A percentile compares a stretch with the other conserved stretches of the same genome.
Evolutionary conservation across 306 rosid species (phyloP).

Genomic region (Ormosia emarginata): DNA sequence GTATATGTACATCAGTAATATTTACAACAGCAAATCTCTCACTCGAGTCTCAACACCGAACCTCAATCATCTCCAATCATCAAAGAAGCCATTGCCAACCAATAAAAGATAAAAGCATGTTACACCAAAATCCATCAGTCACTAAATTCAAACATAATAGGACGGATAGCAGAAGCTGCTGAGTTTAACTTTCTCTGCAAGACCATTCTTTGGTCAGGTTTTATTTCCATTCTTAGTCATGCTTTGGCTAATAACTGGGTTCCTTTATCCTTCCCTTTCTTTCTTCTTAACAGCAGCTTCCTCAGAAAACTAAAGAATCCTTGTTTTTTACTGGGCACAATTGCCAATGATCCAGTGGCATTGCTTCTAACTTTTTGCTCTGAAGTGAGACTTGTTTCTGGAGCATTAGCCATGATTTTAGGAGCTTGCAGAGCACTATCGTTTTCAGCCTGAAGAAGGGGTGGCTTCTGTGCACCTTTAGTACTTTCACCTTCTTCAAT

Average conservation of each 20-base stretch:
- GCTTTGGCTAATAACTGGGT: conserved; percentile 25
- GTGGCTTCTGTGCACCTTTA: conserved; percentile 25
- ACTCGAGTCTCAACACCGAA: conserved; percentile 5
- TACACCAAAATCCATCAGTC: neutral
- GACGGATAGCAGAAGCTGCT: neutral
- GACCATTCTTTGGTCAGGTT: neutral
- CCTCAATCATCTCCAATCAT: conserved; percentile 19
- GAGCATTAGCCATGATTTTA: conserved; percentile 1
- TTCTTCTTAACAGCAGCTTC: conserved; percentile 52
- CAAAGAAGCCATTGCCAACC: conserved; percentile 13
- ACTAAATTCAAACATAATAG: neutral
- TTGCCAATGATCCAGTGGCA: conserved; percentile 31
- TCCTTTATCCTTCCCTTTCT: conserved; percentile 49
- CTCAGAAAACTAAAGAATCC: conserved; percentile 58
- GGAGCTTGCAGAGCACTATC: conserved; percentile 24
- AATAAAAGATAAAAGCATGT: neutral
- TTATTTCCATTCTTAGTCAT: conserved; percentile 21
- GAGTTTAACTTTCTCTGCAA: neutral
- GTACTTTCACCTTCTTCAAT: conserved; percentile 19
- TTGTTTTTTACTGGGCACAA: conserved; percentile 50
- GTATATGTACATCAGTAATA: conserved; percentile 29
- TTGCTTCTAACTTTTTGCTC: conserved; percentile 29
- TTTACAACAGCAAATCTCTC: conserved; percentile 26
- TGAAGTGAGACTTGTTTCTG: conserved; percentile 20
- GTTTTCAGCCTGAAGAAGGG: conserved; percentile 27